A percentile compares a stretch with the other conserved stretches of the same genome.
These are phyloP conservation scores for Herpetomonas samuelpessoai DNA, from an alignment of 208 protist species.

Conservation along the genomic window DNA sequence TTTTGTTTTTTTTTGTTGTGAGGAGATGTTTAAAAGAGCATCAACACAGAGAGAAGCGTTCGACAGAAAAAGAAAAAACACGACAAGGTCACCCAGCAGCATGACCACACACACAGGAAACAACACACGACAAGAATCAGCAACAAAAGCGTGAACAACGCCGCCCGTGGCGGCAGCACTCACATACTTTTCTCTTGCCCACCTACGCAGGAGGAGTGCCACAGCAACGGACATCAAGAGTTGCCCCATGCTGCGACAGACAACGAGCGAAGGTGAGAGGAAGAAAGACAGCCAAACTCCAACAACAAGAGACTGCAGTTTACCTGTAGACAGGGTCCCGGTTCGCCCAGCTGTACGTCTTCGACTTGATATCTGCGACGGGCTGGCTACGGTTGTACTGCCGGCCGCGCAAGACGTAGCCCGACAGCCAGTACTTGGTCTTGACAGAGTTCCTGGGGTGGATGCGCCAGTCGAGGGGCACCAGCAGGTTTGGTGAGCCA, in stretches of 20 bases:
- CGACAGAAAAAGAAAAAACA: slow-evolving; percentile 10
- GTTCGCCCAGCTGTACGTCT: slow-evolving; percentile 90
- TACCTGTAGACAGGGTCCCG: slow-evolving; percentile 88
- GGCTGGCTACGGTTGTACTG: slow-evolving; percentile 86
- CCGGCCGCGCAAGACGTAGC: slow-evolving; percentile 86
- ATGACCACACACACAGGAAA: slow-evolving; percentile 2
- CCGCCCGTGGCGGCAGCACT: too few species aligned
- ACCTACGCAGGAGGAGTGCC: too few species aligned
- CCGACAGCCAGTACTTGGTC: slow-evolving; percentile 92
- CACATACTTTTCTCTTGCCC: too few species aligned
- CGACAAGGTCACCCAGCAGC: not conserved
- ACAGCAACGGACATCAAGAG: too few species aligned
- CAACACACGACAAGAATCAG: not conserved
- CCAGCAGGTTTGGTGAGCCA: slow-evolving; percentile 75
- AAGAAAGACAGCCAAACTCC: too few species aligned
- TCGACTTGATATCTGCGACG: slow-evolving; percentile 88
- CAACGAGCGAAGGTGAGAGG: too few species aligned
- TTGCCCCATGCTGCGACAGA: too few species aligned
- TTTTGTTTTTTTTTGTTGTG: too few species aligned
- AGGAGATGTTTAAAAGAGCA: too few species aligned
- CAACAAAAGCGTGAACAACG: too few species aligned
- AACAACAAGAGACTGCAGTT: too few species aligned
- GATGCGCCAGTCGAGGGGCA: slow-evolving; percentile 90
- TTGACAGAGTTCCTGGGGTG: slow-evolving; percentile 87
- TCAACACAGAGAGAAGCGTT: not conserved